Evolutionary conservation across 2,329 filamentous ascomycete genomes (phyloP), one percentile per base, ranked within the genome.

Genomic region (Paraphaeosphaeria sporulosa): DNA sequence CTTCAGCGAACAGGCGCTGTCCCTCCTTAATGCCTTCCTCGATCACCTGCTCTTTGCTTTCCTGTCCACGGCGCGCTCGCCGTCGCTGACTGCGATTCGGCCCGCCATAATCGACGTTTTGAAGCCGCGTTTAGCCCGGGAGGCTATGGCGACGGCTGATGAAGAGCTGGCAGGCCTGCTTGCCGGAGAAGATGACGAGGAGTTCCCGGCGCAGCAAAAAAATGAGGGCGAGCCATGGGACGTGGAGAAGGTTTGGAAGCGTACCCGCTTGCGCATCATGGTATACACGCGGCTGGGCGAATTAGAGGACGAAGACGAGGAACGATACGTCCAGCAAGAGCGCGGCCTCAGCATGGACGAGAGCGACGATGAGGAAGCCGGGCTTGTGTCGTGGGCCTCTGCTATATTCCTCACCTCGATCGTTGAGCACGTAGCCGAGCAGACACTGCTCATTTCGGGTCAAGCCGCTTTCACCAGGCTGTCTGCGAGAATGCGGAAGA

Each of bases 271-370:
- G 70, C 88, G 95, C 62, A 97, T 95, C 77, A 99, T 99, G 95
- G 94, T 99, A 23, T 98, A 98, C 76, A 98, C 94, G 9, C 94
- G 95, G 9, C 83, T 99, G 7, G 95, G 95, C 47, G 94, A 99
- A 73, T 89, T 99, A 85, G 96, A 99, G 77, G 95, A 99, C 79
- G 94, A 98, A 67, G 95, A 99, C 66, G 95, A 98, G 77, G 94
- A 97, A 73, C 88, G 89, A 53, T 92, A 92, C 72, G 91, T 96
- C 74, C 89, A 93, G 65, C 88, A 93, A 70, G 93, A 95, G 66
- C 82, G 79, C 61, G 80, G 83, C 55, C 77, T 84, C 34, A 90
- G 89, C 59, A 85, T 89, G 50, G 90, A 77, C 58, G 70, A 74
- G 0, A 72, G 72, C 56, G 70, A 71, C 2, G 71, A 76, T 46